phyloP scores from a whole-genome alignment of 495 filamentous ascomycete species.

The Podospora pseudoanserina region DNA sequence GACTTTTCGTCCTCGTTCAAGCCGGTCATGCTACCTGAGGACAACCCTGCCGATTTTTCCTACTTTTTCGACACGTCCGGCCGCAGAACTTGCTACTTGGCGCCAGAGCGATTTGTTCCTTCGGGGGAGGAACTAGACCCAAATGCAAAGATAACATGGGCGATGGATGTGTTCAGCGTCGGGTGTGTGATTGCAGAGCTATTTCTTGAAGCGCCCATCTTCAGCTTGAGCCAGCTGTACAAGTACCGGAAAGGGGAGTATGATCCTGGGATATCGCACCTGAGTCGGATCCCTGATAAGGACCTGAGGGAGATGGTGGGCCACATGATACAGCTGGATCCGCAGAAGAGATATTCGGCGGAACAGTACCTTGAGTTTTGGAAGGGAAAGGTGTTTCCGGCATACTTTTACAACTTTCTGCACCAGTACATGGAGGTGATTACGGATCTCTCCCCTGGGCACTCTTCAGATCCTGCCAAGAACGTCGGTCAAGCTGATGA shows the following conservation, averaged over 20 bases:
- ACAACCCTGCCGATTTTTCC: slow-evolving; percentile 95
- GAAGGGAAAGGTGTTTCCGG: slow-evolving; percentile 85
- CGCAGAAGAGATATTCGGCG: slow-evolving; percentile 85
- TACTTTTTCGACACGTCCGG: slow-evolving; percentile 97
- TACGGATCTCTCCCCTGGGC: slow-evolving; percentile 85
- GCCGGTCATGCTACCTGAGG: slow-evolving; percentile 88
- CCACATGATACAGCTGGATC: slow-evolving; percentile 94
- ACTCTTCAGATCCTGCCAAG: slow-evolving; percentile 53
- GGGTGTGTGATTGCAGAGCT: slow-evolving; percentile 97
- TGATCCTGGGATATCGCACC: slow-evolving; percentile 72
- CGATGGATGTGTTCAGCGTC: slow-evolving; percentile 98
- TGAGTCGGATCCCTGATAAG: slow-evolving; percentile 82
- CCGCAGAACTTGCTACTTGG: slow-evolving; percentile 90
- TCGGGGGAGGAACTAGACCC: slow-evolving; percentile 60
- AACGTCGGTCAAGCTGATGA: slow-evolving; percentile 84
- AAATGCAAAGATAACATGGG: slow-evolving; percentile 66
- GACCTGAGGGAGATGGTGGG: slow-evolving; percentile 82
- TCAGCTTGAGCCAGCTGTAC: slow-evolving; percentile 88
- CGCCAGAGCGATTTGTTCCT: slow-evolving; percentile 84
- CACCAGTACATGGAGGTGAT: slow-evolving; percentile 96
- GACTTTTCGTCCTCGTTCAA: slow-evolving; percentile 97
- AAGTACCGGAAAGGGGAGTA: slow-evolving; percentile 91
- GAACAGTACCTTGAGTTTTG: slow-evolving; percentile 94
- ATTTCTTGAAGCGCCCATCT: slow-evolving; percentile 92
- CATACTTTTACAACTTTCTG: slow-evolving; percentile 94